These are phyloP conservation scores for Penicillium paneum DNA, from an alignment of 2,329 filamentous ascomycete genomes.

Conservation along the genomic window DNA sequence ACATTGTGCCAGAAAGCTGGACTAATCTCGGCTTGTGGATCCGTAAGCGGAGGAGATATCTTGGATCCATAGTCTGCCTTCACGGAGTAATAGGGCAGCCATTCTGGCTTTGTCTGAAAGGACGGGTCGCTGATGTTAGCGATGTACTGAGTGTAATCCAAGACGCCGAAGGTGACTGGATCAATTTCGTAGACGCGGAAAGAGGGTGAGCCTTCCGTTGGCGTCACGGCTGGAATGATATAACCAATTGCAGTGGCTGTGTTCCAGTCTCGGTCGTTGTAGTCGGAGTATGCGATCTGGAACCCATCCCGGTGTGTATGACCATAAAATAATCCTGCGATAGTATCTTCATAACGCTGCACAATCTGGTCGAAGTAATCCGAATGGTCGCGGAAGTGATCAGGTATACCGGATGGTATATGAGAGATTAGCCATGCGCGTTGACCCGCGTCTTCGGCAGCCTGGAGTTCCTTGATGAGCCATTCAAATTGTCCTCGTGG, in stretches of 20 bases:
- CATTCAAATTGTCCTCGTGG: slow-evolving; percentile 54
- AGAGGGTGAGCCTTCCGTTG: slow-evolving; percentile 54
- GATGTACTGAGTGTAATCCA: slow-evolving; percentile 55
- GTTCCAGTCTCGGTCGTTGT: slow-evolving; percentile 39
- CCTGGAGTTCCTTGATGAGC: slow-evolving; percentile 53
- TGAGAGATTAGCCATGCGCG: slow-evolving; percentile 59
- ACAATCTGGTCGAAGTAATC: slow-evolving; percentile 55
- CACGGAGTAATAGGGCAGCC: slow-evolving; percentile 57
- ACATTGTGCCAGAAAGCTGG: slow-evolving; percentile 60
- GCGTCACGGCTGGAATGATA: slow-evolving; percentile 54
- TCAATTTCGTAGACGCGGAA: slow-evolving; percentile 61
- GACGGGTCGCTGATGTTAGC: slow-evolving; percentile 50
- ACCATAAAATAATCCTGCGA: slow-evolving; percentile 56
- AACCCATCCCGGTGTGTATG: slow-evolving; percentile 59
- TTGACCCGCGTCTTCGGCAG: slow-evolving; percentile 52
- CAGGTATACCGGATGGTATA: slow-evolving; percentile 52
- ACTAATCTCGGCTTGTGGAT: slow-evolving; percentile 47
- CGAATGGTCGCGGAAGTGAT: slow-evolving; percentile 53
- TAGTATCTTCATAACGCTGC: slow-evolving; percentile 53
- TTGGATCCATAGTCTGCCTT: slow-evolving; percentile 53
- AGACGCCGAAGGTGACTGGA: slow-evolving; percentile 54
- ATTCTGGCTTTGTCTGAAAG: slow-evolving; percentile 51
- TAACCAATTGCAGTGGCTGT: slow-evolving; percentile 54
- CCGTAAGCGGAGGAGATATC: slow-evolving; percentile 43
- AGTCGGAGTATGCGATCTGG: slow-evolving; percentile 54